Base-by-base conservation (phyloP, 208 protist genomes). In the Acanthamoeba sp. region DNA sequence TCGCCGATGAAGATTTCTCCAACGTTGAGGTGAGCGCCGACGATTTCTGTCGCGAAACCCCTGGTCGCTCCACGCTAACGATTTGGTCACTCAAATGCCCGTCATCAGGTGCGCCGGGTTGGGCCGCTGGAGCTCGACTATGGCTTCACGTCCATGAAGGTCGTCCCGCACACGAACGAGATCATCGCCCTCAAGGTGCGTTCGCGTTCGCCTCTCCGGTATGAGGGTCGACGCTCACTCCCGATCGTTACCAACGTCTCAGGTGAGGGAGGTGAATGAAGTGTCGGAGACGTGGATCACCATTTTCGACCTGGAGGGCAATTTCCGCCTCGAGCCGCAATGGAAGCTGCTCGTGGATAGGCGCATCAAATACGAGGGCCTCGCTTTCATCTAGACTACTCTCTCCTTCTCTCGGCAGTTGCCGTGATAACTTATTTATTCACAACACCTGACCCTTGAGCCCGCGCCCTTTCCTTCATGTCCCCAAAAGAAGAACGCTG, bases 81-180 rank as follows among this genome's bases (percentile, higher is more conserved):
- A 12, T 20, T 20, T 57, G 50, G 1, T 20, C 50, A 22, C 1
- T 22, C 50, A 16, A 5, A 1, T 40, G 18, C 1, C 29, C 29
- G 3, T 12, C 5, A 10, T 40, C 64, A 73, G 64, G 76, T 57
- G 9, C 76, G 42, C 45, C 84, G 84, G 2, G 69, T 93, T 42
- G 89, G 89, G 4, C 89, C 89, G 27, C 29, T 93, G 64, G 45
- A 82, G 22, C 45, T 36, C 29, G 66, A 93, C 29, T 57, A 29
- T 57, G 89, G 89, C 45, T 93, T 84, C 64, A 93, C 89, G 1
- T 93, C 89, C 2, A 93, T 93, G 89, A 93, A 93, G 89, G 27
- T 93, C 32, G 29, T 93, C 0, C 89, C 89, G 9, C 64, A 93
- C 69, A 93, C 89, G 1, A 93, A 93, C 69, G 89, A 93, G 36